Conservation (phyloP, 2,329 filamentous ascomycete species). For the Chaetomium globosum region DNA sequence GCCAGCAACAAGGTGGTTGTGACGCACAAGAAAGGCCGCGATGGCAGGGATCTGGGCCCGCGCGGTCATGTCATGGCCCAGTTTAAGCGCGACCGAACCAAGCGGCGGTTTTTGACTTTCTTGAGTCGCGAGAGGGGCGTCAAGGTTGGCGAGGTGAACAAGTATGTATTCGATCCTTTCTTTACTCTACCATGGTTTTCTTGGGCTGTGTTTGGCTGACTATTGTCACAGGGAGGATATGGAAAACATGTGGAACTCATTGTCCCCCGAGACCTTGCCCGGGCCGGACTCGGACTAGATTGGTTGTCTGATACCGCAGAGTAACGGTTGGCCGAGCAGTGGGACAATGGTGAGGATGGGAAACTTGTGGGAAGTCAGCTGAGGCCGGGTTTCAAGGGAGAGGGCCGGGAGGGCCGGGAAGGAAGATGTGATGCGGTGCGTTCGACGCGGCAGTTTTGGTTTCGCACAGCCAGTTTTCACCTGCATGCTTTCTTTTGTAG, state of each 20-base stretch:
- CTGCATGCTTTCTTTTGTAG: neutral
- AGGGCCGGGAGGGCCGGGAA: too few relatives aligned
- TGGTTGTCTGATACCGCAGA: too few relatives aligned
- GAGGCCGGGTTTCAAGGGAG: too few relatives aligned
- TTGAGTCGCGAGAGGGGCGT: constrained; percentile 52
- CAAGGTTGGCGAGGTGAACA: constrained; percentile 44
- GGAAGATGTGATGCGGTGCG: neutral
- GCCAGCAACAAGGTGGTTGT: constrained; percentile 50
- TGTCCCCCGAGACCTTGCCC: constrained; percentile 20
- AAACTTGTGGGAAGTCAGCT: neutral
- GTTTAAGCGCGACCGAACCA: constrained; percentile 57
- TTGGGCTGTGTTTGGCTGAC: neutral
- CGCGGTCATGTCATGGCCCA: constrained; percentile 54
- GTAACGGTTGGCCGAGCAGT: neutral
- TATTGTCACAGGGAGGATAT: constrained; percentile 9
- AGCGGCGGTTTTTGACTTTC: constrained; percentile 52
- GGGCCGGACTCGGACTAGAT: constrained; percentile 21
- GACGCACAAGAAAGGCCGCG: constrained; percentile 40
- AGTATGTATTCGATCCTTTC: constrained; percentile 44
- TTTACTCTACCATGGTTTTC: neutral
- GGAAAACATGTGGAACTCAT: constrained; percentile 13
- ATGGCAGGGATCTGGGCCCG: constrained; percentile 4
- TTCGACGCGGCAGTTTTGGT: neutral
- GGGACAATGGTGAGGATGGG: neutral
- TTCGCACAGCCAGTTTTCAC: neutral